Evolutionary conservation across 1,139 yeast genomes (phyloP).

Genomic region (Kurtzmaniella quercitrusa): DNA sequence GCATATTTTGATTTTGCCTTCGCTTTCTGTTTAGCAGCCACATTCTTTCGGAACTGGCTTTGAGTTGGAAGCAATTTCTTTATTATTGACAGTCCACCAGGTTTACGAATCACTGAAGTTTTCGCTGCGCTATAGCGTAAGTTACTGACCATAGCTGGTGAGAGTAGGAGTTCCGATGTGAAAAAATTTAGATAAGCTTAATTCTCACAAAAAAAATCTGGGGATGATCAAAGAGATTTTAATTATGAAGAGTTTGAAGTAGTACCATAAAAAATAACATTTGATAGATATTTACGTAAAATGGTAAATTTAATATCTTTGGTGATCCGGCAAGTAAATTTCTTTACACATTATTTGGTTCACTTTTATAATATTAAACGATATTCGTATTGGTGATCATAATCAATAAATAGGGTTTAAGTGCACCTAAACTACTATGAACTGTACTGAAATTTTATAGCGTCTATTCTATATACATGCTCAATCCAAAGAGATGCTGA

Average conservation of each 20-base stretch:
- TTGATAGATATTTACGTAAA: too few species aligned
- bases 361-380: too few species aligned
- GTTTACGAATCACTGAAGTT: constrained; percentile 32
- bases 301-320: too few species aligned
- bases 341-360: too few species aligned
- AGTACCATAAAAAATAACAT: too few species aligned
- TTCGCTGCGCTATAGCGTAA: constrained; percentile 41
- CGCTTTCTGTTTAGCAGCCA: constrained; percentile 9
- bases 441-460: too few species aligned
- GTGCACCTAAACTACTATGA: too few species aligned
- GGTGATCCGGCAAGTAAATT: too few species aligned
- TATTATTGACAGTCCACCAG: constrained; percentile 14
- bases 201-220: neutral
- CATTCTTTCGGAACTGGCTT: constrained; percentile 19
- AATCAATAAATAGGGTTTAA: too few species aligned
- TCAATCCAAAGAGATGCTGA: neutral
- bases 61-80: constrained; percentile 27
- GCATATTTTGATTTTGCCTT: constrained; percentile 8
- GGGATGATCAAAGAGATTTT: too few species aligned
- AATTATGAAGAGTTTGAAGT: too few species aligned
- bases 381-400: too few species aligned
- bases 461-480: neutral
- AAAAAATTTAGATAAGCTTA: neutral
- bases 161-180: neutral
- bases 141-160: constrained; percentile 19